Base-by-base conservation (phyloP, 495 filamentous ascomycete species). In the Hypoxylon lienhwacheense region DNA sequence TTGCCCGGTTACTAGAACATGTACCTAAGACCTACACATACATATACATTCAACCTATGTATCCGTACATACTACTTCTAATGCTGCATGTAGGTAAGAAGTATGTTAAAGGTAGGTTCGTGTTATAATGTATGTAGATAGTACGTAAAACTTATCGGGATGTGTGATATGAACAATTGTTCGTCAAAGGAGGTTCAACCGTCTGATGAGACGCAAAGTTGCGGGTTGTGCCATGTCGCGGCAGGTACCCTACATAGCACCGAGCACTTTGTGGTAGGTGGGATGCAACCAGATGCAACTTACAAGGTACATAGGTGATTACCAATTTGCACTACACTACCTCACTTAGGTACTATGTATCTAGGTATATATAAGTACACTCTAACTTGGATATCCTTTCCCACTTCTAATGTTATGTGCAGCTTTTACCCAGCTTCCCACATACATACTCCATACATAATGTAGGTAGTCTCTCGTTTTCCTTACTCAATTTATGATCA, bases 141-240 rank as follows among this genome's bases (percentile, higher is more conserved):
- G n/a, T n/a, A n/a, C n/a, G n/a, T n/a, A n/a, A n/a, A n/a, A n/a
- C n/a, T n/a, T 47, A 59, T 55, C 51, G 45, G 21, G 40, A 55
- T 54, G 57, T 61, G 56, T n/a, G n/a, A n/a, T n/a, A 49, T 53
- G 54, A 24, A n/a, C n/a, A n/a, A n/a, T n/a, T 51, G 57, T 55
- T 51, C 46, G 46, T 61, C 57, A 61, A 61, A 61, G 57, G 57
- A 55, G 57, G 50, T 61, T 48, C 33, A 26, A 12, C 57, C 51
- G 51, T 55, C 51, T 61, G 51, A 61, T 61, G 45, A 60, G 57
- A 60, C 57, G 46, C 41, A 55, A 47, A 36, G 55, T 53, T 53
- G 36, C 37, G 45, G 46, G 32, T 51, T 47, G 47, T 50, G 26
- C 20, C 29, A 60, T 54, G 55, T 54, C 26, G 37, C 45, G 12